phyloP scores from a whole-genome alignment of 371 early-diverging fungal genomes.

The Apophysomyces elegans region DNA sequence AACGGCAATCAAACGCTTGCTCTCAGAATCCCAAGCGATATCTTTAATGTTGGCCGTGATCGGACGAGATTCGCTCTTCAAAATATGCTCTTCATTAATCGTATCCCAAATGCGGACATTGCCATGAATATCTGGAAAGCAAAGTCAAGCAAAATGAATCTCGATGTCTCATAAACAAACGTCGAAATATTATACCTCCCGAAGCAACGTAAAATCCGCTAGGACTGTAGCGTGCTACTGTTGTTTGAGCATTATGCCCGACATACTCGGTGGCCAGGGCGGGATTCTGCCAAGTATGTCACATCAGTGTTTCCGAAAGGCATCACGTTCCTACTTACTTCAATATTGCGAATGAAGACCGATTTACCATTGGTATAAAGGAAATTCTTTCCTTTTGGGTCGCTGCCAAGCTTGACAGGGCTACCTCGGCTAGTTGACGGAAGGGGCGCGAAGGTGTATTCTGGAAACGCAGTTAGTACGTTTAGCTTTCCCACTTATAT shows the following conservation, averaged over 20 bases:
- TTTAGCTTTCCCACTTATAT: not conserved
- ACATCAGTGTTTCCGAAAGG: not conserved
- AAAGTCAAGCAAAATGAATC: not conserved
- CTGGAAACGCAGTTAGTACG: constrained; percentile 29
- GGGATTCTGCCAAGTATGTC: constrained; percentile 66
- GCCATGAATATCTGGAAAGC: constrained; percentile 74
- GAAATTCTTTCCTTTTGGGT: constrained; percentile 87
- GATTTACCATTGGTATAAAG: constrained; percentile 91
- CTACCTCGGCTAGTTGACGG: constrained; percentile 86
- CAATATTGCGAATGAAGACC: constrained; percentile 86
- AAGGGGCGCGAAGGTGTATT: constrained; percentile 73
- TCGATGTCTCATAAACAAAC: not conserved
- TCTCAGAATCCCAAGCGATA: constrained; percentile 94
- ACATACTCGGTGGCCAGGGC: constrained; percentile 83
- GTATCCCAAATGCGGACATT: constrained; percentile 96
- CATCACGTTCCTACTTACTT: constrained; percentile 48
- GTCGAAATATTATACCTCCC: constrained; percentile 64
- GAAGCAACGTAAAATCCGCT: constrained; percentile 96
- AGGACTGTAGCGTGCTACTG: constrained; percentile 90
- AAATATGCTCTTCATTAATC: constrained; percentile 78
- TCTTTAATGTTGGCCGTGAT: constrained; percentile 85
- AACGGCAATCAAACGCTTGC: constrained; percentile 92
- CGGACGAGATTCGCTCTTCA: constrained; percentile 80
- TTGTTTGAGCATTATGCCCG: constrained; percentile 77
- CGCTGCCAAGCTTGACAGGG: constrained; percentile 77